A percentile compares a stretch with the other conserved stretches of the same genome.
These are phyloP conservation scores for Solanum hybrid DNA, from an alignment of 305 asterid species.

Conservation along the genomic window DNA sequence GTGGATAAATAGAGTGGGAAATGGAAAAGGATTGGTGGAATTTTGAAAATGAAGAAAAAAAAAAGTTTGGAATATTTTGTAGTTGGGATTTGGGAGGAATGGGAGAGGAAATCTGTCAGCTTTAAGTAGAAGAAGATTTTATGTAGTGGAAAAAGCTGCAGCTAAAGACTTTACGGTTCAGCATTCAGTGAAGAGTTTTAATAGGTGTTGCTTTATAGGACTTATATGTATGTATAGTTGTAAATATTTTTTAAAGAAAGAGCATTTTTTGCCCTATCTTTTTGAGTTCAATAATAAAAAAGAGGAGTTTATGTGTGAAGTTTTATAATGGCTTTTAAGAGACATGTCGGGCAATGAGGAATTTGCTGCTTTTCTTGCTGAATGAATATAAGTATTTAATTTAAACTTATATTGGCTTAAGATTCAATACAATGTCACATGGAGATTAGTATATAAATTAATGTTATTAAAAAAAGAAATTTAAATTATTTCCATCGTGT, in stretches of 20 bases:
- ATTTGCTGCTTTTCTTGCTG: not conserved
- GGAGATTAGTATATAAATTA: not conserved
- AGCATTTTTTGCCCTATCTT: not conserved
- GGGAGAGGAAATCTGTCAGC: slow-evolving; percentile 44
- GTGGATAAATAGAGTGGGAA: slow-evolving; percentile 11
- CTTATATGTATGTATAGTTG: not conserved
- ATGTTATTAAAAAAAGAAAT: not conserved
- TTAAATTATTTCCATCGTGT: not conserved
- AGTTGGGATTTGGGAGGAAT: not conserved
- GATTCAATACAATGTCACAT: not conserved
- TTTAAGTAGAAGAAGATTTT: slow-evolving; percentile 39
- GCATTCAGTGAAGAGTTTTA: slow-evolving; percentile 13
- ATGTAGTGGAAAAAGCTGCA: slow-evolving; percentile 43
- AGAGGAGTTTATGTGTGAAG: not conserved
- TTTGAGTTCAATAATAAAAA: not conserved
- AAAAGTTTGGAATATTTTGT: not conserved
- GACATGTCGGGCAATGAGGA: slow-evolving; percentile 5
- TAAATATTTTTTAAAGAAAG: not conserved
- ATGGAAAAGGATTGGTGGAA: not conserved
- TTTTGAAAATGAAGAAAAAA: not conserved
- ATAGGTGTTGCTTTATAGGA: not conserved
- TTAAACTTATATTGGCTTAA: not conserved
- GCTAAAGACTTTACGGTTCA: slow-evolving; percentile 23
- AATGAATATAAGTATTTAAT: not conserved
- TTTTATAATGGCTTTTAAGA: slow-evolving; percentile 1